These are phyloP conservation scores for Pseudogymnoascus sp. DNA, from an alignment of 2,329 filamentous ascomycete genomes.

Conservation along the genomic window DNA sequence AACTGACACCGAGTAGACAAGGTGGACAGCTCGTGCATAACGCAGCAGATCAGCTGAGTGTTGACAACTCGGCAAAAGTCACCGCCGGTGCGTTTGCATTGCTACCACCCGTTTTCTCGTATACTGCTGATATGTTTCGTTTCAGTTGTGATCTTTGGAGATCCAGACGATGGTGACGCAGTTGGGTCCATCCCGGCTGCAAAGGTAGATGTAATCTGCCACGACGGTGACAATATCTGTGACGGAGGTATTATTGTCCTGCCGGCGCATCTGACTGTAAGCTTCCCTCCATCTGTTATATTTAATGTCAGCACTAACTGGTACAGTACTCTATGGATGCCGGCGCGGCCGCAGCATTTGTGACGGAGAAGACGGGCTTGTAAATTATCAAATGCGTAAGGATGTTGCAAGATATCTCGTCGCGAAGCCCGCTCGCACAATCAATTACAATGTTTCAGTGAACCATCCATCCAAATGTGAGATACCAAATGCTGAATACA, in stretches of 20 bases:
- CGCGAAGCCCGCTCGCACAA: not conserved
- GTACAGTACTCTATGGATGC: constrained; percentile 11
- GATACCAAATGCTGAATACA: not conserved
- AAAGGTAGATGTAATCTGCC: constrained; percentile 22
- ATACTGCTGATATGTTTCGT: not conserved
- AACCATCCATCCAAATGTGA: not conserved
- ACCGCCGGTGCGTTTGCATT: constrained; percentile 16
- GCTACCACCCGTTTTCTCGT: not conserved
- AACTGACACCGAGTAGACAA: constrained; percentile 9
- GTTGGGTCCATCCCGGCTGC: constrained; percentile 17
- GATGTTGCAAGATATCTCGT: not conserved
- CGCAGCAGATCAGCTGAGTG: constrained; percentile 17
- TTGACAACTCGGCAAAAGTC: constrained; percentile 15
- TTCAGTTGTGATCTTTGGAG: constrained; percentile 23
- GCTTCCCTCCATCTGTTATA: no score
- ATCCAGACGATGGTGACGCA: constrained; percentile 20
- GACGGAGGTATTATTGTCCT: constrained; percentile 12
- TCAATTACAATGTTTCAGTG: not conserved
- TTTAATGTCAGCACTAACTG: not conserved
- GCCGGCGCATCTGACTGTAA: constrained; percentile 15
- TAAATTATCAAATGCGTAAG: not conserved
- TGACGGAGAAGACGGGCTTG: not conserved
- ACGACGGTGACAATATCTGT: constrained; percentile 22
- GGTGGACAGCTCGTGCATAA: constrained; percentile 24
- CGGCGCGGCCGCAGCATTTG: constrained; percentile 8